Evolutionary conservation across 176 grass and related monocot genomes (phyloP).

Genomic region (Poa annua): DNA sequence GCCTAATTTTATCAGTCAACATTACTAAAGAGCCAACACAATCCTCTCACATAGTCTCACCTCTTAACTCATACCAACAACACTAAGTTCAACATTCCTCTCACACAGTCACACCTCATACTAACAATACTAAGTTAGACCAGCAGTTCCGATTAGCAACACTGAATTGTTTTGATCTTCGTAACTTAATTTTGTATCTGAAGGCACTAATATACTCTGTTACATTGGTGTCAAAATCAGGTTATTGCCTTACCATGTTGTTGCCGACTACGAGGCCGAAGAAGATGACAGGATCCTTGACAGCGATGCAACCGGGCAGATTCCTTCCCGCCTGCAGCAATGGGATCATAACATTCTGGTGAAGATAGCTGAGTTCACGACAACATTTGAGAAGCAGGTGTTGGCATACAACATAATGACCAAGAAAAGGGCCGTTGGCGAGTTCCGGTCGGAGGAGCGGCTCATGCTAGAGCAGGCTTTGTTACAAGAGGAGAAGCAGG

Average conservation of each 20-base stretch:
- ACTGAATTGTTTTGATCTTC: constrained; percentile 20
- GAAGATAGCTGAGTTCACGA: constrained; percentile 92
- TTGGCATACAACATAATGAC: constrained; percentile 98
- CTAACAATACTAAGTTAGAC: constrained; percentile 1
- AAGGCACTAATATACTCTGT: constrained; percentile 38
- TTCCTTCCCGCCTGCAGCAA: constrained; percentile 85
- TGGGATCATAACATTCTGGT: constrained; percentile 98
- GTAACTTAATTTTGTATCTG: neutral
- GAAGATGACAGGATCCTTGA: constrained; percentile 95
- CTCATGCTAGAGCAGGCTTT: constrained; percentile 89
- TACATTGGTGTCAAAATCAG: constrained; percentile 48
- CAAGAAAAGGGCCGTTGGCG: constrained; percentile 75
- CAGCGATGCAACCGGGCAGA: constrained; percentile 69
- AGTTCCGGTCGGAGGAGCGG: constrained; percentile 95
- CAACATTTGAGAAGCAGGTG: constrained; percentile 96
- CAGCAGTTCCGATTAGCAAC: neutral
- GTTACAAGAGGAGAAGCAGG: constrained; percentile 77
- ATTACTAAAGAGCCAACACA: neutral
- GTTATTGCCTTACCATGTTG: constrained; percentile 96
- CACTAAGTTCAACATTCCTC: neutral
- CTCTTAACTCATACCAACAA: neutral
- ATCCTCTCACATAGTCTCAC: neutral
- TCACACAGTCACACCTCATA: neutral
- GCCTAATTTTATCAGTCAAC: constrained; percentile 2
- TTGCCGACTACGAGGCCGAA: constrained; percentile 98